These are phyloP conservation scores for Penicillium goetzii DNA, from an alignment of 495 filamentous ascomycete genomes.

Conservation along the genomic window DNA sequence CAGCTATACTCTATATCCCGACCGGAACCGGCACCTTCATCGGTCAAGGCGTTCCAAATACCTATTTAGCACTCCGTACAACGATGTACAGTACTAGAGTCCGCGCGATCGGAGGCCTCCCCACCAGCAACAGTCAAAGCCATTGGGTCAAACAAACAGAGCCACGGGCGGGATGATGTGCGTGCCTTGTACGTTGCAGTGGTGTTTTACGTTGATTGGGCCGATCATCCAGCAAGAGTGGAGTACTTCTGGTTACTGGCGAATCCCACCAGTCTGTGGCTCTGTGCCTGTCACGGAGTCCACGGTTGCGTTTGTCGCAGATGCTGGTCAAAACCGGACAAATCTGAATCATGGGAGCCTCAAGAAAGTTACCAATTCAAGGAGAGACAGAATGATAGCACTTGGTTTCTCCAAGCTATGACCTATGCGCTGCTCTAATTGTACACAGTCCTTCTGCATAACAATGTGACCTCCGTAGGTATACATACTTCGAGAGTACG, in stretches of 20 bases:
- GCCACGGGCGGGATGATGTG: slow-evolving; percentile 44
- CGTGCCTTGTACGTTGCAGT: slow-evolving; percentile 28
- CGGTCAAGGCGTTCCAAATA: neutral
- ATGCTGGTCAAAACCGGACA: slow-evolving; percentile 2
- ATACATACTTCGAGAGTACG: neutral
- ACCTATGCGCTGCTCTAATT: neutral
- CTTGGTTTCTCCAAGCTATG: neutral
- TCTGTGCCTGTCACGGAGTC: slow-evolving; percentile 4
- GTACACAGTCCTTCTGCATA: neutral
- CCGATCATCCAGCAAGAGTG: slow-evolving; percentile 21
- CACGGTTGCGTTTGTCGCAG: slow-evolving; percentile 8
- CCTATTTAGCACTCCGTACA: neutral
- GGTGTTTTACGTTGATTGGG: slow-evolving; percentile 24
- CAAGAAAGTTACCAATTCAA: neutral
- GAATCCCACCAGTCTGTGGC: slow-evolving; percentile 15
- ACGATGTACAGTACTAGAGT: neutral
- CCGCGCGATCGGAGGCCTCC: slow-evolving; percentile 22
- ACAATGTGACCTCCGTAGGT: neutral
- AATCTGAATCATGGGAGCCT: slow-evolving; percentile 1
- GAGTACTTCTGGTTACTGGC: slow-evolving; percentile 15
- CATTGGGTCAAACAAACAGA: slow-evolving; percentile 38
- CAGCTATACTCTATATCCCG: neutral
- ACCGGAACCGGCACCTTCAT: neutral
- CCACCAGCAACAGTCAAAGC: slow-evolving; percentile 27
- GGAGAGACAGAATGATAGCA: neutral